Evolutionary conservation across 306 rosid species (phyloP).

Genomic region (Trifolium dubium): DNA sequence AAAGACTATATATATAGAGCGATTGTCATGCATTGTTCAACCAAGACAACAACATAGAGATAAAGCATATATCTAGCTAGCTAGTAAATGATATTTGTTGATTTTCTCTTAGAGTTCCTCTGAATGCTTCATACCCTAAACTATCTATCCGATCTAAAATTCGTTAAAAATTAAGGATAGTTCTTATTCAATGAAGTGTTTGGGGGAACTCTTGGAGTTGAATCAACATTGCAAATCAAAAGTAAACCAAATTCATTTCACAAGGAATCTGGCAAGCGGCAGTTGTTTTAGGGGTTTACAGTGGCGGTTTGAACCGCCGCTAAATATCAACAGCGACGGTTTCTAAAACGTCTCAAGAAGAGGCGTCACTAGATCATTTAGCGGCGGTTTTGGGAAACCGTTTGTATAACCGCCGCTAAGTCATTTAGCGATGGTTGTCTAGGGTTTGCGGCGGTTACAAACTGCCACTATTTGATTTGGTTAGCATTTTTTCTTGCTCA

Average conservation of each 20-base stretch:
- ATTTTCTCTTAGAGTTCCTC: neutral
- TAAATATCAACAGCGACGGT: no score
- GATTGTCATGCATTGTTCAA: neutral
- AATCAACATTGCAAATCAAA: neutral
- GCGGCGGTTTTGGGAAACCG: no score
- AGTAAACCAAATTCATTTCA: neutral
- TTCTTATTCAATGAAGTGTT: neutral
- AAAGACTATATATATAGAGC: neutral
- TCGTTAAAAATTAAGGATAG: neutral
- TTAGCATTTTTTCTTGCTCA: no score
- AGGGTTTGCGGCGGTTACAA: no score
- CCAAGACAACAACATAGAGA: neutral
- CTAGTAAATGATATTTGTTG: neutral
- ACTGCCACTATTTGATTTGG: no score
- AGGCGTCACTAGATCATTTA: no score
- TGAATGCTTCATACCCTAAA: neutral
- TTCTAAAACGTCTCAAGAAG: no score
- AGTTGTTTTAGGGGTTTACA: no score
- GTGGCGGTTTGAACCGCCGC: no score
- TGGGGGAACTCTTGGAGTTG: conserved; percentile 13
- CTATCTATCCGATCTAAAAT: neutral
- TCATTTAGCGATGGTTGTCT: no score
- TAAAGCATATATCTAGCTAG: neutral
- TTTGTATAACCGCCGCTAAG: no score
- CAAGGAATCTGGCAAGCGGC: no score